A percentile compares a stretch with the other conserved stretches of the same genome.
Conservation (phyloP, 805 yeast genomes). For the Metschnikowia aberdeeniae region DNA sequence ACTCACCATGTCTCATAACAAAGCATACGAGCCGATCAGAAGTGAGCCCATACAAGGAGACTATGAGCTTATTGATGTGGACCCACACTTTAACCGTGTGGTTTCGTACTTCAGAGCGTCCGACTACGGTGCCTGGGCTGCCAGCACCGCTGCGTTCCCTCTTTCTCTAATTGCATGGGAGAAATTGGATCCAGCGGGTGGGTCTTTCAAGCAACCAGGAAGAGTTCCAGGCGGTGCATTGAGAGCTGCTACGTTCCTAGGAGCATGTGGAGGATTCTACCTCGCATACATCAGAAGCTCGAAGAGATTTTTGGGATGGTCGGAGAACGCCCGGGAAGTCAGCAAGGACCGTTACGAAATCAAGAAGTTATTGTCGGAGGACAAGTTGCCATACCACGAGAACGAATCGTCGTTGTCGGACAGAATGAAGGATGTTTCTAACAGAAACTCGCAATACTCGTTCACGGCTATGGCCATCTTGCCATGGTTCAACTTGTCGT, state of each 20-base stretch:
- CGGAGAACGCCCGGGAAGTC: constrained; percentile 71
- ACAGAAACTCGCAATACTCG: constrained; percentile 74
- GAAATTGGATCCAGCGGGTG: constrained; percentile 38
- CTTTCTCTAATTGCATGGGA: constrained; percentile 41
- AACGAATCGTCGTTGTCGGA: constrained; percentile 53
- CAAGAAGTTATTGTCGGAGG: constrained; percentile 60
- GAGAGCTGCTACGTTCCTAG: constrained; percentile 59
- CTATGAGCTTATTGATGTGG: constrained; percentile 62
- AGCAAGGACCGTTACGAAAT: constrained; percentile 68
- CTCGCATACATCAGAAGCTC: constrained; percentile 65
- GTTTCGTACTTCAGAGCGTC: constrained; percentile 66
- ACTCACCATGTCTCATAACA: constrained; percentile 35
- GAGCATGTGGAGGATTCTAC: constrained; percentile 69
- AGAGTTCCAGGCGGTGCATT: constrained; percentile 53
- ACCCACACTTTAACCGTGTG: constrained; percentile 72
- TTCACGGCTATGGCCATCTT: constrained; percentile 54
- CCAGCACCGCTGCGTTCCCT: constrained; percentile 40
- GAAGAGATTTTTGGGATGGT: constrained; percentile 72
- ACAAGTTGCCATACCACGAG: constrained; percentile 63
- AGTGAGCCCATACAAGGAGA: constrained; percentile 22
- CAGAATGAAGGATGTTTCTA: constrained; percentile 69
- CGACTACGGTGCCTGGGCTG: constrained; percentile 53
- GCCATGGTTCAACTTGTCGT: constrained; percentile 80
- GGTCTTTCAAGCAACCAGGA: constrained; percentile 41
- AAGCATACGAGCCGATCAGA: constrained; percentile 39